Base-by-base conservation (phyloP, 2,329 filamentous ascomycete species). In the Ophiostoma novo-ulmi region DNA sequence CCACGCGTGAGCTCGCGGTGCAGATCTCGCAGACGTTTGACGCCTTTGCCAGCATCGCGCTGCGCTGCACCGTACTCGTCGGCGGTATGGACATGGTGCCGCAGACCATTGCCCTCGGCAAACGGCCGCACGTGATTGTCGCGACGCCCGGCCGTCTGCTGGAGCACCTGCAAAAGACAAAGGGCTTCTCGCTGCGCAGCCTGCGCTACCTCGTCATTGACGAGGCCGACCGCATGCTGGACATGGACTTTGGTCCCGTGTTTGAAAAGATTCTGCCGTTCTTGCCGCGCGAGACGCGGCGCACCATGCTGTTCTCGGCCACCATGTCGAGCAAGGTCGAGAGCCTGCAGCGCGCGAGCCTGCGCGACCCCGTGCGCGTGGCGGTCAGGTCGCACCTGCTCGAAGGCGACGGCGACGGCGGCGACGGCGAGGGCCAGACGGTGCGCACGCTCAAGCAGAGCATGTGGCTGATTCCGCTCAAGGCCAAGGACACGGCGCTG, bases 1-100 rank as follows among this genome's bases (percentile, higher is more conserved):
- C 95, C 0, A 99, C 95, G 5, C 89, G 95, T 78, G 95, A 99
- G 82, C 80, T 99, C 71, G 95, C 95, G 2, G 91, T 91, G 72
- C 95, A 99, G 79, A 98, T 97, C 74, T 89, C 91, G 5, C 87
- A 96, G 78, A 85, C 91, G 2, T 94, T 97, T 75, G 94, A 97
- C 77, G 92, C 92, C 0, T 85, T 99, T 0, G 94, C 94, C 5
- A 89, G 91, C 11, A 97, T 99, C 75, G 91, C 89, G n/a, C 90
- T 98, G 52, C 88, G 93, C 76, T 93, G 89, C 76, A 90, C 92
- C 7, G 89, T 94, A 20, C 88, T 99, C 63, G 92, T 98, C 1
- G 95, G 95, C 76, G 95, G 95, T 63, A 89, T 98, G 84, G 94
- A 98, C 74, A 97, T 97, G 92, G 91, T 97, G 0, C 87, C 92